Conservation (phyloP, 768 basidiomycete genomes). For the Boletus fagicola region DNA sequence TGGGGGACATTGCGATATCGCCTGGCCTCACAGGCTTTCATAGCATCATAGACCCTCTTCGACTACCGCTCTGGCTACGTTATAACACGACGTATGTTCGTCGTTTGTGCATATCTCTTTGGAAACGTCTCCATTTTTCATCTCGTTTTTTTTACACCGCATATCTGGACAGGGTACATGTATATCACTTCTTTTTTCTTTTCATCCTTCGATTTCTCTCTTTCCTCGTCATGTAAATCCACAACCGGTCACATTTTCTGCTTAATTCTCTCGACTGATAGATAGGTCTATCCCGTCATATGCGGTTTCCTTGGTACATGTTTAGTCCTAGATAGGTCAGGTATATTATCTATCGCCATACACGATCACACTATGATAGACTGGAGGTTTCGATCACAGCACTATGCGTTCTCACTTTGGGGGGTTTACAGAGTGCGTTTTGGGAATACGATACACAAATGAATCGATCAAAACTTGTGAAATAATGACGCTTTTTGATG, state of each 20-base stretch:
- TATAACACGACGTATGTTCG: neutral
- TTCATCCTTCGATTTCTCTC: neutral
- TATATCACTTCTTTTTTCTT: neutral
- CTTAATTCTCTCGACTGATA: neutral
- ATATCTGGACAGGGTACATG: neutral
- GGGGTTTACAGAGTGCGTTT: neutral
- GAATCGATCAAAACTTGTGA: conserved; percentile 2
- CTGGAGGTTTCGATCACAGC: neutral
- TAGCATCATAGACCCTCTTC: neutral
- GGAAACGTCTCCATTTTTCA: neutral
- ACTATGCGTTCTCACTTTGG: neutral
- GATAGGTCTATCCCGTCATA: neutral
- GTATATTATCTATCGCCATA: conserved; percentile 7
- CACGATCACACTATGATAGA: conserved; percentile 16
- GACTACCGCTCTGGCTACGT: neutral
- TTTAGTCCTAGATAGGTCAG: conserved; percentile 2
- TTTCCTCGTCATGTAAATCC: conserved; percentile 15
- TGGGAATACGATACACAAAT: neutral
- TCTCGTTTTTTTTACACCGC: neutral
- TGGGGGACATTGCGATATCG: neutral
- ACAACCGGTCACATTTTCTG: neutral
- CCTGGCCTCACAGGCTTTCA: neutral
- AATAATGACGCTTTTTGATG: neutral
- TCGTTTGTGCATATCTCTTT: neutral
- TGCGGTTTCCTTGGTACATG: conserved; percentile 4